Percentiles rank a stretch among this genome's conserved stretches.
These are phyloP conservation scores for Paramecium octaurelia DNA, from an alignment of 73 alveolate species.

Conservation along the genomic window DNA sequence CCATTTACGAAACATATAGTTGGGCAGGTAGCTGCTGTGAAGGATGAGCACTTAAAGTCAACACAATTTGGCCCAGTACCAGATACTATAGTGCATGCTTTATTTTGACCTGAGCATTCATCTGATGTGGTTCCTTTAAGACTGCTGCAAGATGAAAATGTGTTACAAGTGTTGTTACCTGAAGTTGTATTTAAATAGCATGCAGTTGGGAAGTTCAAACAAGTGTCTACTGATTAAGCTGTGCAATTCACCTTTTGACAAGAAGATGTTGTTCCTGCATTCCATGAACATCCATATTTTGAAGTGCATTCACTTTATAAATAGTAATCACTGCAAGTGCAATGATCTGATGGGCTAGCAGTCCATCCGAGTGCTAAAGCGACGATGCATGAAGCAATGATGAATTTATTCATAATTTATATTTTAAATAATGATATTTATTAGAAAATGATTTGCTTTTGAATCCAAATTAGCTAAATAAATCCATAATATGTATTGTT, in stretches of 20 bases:
- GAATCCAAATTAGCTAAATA: neutral
- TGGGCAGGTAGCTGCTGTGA: neutral
- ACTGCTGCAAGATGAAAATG: neutral
- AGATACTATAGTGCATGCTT: neutral
- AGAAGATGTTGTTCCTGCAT: neutral
- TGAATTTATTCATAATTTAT: neutral
- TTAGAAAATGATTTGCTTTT: neutral
- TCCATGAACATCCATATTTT: neutral
- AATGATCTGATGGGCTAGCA: neutral
- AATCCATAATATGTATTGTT: neutral
- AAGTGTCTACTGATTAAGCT: neutral
- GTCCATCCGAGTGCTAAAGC: neutral
- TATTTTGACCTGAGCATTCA: neutral
- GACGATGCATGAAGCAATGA: neutral
- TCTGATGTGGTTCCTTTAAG: neutral
- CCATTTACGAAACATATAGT: neutral
- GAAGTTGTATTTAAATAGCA: neutral
- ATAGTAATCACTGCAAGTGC: neutral
- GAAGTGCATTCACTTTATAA: neutral
- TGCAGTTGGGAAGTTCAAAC: neutral
- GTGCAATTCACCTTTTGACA: neutral
- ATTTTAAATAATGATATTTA: neutral
- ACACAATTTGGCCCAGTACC: neutral
- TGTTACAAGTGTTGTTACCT: neutral
- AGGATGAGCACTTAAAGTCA: neutral